Evolutionary conservation across 768 basidiomycete genomes (phyloP).

Genomic region (Glaciozyma antarctica): DNA sequence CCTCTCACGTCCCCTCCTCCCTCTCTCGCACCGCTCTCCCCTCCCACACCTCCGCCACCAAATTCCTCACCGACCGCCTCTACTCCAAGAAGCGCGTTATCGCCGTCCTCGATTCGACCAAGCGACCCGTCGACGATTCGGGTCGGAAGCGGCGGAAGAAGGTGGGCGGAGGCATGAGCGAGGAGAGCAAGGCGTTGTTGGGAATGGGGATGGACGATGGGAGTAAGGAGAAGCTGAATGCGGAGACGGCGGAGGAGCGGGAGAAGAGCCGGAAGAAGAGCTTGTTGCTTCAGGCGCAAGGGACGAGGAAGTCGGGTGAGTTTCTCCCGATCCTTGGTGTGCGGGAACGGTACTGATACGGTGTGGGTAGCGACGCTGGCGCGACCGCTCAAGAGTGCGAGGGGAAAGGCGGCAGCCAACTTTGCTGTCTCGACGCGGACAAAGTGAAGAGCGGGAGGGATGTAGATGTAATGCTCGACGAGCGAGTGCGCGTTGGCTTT

Average conservation of each 20-base stretch:
- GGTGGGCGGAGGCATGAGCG: conserved; percentile 14
- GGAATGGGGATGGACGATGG: conserved; percentile 23
- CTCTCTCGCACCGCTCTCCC: conserved; percentile 24
- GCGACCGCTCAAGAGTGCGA: not conserved
- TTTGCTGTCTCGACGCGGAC: conserved; percentile 2
- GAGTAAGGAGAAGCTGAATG: conserved; percentile 13
- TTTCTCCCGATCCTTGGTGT: not conserved
- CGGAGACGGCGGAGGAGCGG: conserved; percentile 20
- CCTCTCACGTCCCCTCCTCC: conserved; percentile 1
- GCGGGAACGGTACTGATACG: not conserved
- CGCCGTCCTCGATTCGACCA: conserved; percentile 16
- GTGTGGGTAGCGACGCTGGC: not conserved
- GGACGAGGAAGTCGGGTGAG: conserved; percentile 22
- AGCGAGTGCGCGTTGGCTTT: not conserved
- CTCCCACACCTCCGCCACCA: conserved; percentile 24
- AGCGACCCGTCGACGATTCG: not conserved
- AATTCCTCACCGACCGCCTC: conserved; percentile 26
- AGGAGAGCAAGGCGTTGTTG: conserved; percentile 25
- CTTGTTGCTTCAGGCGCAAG: conserved; percentile 23
- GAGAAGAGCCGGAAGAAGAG: conserved; percentile 23
- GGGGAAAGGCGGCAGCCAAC: not conserved
- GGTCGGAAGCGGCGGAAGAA: conserved; percentile 20
- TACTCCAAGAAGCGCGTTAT: conserved; percentile 29
- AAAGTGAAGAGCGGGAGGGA: not conserved
- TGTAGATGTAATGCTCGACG: not conserved